A percentile compares a stretch with the other conserved stretches of the same genome.
Evolutionary conservation across 139 green algal genomes (phyloP).

Genomic region (Chlorella sp.): DNA sequence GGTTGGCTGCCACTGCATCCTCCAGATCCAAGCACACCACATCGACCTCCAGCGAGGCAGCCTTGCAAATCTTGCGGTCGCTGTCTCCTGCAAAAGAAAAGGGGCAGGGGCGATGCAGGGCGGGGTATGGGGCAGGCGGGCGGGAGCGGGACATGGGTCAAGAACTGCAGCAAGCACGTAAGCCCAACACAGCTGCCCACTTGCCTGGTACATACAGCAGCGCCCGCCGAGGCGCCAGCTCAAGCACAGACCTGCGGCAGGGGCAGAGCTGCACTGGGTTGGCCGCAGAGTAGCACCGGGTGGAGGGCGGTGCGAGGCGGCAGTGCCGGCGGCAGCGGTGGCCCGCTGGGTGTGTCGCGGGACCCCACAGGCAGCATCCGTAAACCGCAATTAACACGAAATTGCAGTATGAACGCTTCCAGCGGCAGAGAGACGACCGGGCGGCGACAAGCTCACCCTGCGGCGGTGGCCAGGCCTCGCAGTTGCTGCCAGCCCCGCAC

Average conservation of each 20-base stretch:
- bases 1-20: conserved; percentile 47
- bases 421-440: not conserved
- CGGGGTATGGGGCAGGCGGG: not conserved
- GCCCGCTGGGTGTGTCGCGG: too few relatives aligned
- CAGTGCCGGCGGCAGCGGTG: not conserved
- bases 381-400: too few relatives aligned
- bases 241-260: conserved; percentile 17
- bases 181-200: too few relatives aligned
- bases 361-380: too few relatives aligned
- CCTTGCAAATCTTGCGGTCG: conserved; percentile 47
- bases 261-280: not conserved
- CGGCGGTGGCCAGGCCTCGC: not conserved
- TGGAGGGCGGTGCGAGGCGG: not conserved
- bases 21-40: conserved; percentile 49
- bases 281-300: not conserved
- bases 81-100: conserved; percentile 12
- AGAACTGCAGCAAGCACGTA: not conserved
- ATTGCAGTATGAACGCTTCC: not conserved
- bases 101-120: not conserved
- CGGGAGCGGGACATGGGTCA: not conserved
- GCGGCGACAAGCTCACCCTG: not conserved
- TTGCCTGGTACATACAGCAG: conserved; percentile 53
- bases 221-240: conserved; percentile 33
- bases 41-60: conserved; percentile 23
- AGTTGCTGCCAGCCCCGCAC: too few relatives aligned